Conservation (phyloP, 2,329 filamentous ascomycete species). For the Alternaria consortialis region DNA sequence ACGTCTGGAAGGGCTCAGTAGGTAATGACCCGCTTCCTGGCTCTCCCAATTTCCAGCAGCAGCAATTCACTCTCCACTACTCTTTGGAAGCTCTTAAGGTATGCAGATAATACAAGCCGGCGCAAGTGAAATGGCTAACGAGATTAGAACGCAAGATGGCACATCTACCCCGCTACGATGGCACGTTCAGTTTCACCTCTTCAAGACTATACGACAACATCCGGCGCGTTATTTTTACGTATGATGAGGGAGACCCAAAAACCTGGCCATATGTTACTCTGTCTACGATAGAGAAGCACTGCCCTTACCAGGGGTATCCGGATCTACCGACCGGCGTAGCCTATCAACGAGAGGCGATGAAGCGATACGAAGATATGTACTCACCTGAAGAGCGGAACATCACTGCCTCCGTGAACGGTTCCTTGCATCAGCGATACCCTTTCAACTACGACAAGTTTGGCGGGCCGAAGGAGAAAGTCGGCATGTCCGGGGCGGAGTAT, state of each 20-base stretch:
- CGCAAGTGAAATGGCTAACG: background rate
- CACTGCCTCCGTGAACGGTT: background rate
- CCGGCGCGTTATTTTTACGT: background rate
- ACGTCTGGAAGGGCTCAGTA: background rate
- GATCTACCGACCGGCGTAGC: conserved; percentile 7
- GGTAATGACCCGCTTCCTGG: background rate
- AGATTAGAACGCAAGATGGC: background rate
- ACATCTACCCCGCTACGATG: background rate
- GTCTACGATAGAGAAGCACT: background rate
- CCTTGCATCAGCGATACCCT: conserved; percentile 5
- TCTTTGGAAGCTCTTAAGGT: background rate
- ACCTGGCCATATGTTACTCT: conserved; percentile 14
- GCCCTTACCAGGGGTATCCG: background rate
- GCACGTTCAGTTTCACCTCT: conserved; percentile 11
- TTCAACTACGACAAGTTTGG: conserved; percentile 11
- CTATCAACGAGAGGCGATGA: conserved; percentile 6
- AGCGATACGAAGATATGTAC: conserved; percentile 11
- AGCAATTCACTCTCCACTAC: background rate
- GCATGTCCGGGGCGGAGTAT: background rate
- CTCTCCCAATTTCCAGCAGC: background rate
- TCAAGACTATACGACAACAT: background rate
- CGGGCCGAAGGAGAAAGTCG: conserved; percentile 1
- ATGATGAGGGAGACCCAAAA: conserved; percentile 5
- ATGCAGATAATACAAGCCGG: background rate
- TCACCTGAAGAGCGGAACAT: background rate